phyloP scores from a whole-genome alignment of 495 filamentous ascomycete genomes.

The Tuber melanosporum region DNA sequence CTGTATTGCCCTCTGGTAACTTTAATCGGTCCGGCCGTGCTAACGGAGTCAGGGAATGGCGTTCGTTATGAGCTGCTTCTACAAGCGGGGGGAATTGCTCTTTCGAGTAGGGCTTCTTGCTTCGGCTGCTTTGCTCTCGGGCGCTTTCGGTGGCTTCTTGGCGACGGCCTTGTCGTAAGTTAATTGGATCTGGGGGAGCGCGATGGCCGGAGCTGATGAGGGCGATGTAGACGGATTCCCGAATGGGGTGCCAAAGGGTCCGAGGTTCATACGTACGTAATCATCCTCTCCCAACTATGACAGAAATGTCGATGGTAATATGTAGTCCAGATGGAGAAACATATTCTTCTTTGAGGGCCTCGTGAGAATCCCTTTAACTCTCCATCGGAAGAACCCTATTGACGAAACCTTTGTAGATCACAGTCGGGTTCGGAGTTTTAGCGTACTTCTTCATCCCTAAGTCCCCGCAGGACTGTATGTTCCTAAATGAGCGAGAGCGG shows the following conservation, averaged over 20 bases:
- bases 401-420: slow-evolving; percentile 44
- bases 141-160: slow-evolving; percentile 71
- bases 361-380: background rate
- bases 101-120: slow-evolving; percentile 68
- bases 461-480: slow-evolving; percentile 63
- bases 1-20: slow-evolving; percentile 22
- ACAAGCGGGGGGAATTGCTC: slow-evolving; percentile 60
- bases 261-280: slow-evolving; percentile 29
- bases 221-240: slow-evolving; percentile 11
- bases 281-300: background rate
- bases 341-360: slow-evolving; percentile 67
- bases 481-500: slow-evolving; percentile 59
- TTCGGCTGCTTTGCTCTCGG: slow-evolving; percentile 63
- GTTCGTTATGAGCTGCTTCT: slow-evolving; percentile 83
- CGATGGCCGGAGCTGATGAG: background rate
- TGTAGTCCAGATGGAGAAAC: slow-evolving; percentile 67
- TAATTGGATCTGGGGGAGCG: slow-evolving; percentile 36
- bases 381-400: background rate
- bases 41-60: slow-evolving; percentile 70
- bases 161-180: slow-evolving; percentile 49
- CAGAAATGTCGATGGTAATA: slow-evolving; percentile 59
- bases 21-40: slow-evolving; percentile 42
- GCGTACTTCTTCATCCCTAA: slow-evolving; percentile 68
- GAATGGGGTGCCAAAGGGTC: slow-evolving; percentile 44
- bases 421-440: slow-evolving; percentile 54